Conservation (phyloP, 225 moss, liverwort and hornwort species). For the Pseudisothecium myosuroides region DNA sequence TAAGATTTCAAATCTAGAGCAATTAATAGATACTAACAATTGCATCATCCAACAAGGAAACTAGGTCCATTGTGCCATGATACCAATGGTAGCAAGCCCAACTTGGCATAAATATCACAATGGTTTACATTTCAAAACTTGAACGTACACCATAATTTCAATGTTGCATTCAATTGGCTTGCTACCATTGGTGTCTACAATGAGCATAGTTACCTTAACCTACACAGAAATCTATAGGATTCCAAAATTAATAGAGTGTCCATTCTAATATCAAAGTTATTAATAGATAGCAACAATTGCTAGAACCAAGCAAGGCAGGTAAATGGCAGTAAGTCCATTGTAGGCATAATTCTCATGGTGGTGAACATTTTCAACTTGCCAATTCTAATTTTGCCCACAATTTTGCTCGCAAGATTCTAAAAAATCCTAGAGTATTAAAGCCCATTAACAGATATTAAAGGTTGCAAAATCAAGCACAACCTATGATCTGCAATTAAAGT, state of each 20-base stretch:
- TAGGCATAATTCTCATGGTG: background rate
- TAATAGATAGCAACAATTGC: background rate
- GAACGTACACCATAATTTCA: background rate
- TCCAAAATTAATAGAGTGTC: background rate
- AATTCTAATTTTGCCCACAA: background rate
- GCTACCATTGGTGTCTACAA: background rate
- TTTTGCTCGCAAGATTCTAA: background rate
- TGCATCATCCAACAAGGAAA: background rate
- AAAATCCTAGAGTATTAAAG: background rate
- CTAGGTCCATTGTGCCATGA: background rate
- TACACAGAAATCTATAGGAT: background rate
- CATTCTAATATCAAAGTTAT: background rate
- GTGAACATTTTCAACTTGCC: background rate
- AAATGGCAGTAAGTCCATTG: background rate
- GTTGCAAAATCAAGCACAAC: background rate
- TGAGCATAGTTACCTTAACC: accelerated
- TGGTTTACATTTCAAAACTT: background rate
- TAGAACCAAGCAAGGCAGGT: accelerated
- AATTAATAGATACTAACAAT: background rate
- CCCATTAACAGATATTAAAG: background rate
- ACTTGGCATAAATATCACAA: background rate
- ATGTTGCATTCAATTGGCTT: background rate
- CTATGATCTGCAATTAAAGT: background rate
- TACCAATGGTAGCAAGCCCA: background rate
- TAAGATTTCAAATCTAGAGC: background rate